Percentiles rank a stretch among this genome's conserved stretches.
These are phyloP conservation scores for Sporothrix sp. DNA, from an alignment of 2,329 filamentous ascomycete species.

Conservation along the genomic window DNA sequence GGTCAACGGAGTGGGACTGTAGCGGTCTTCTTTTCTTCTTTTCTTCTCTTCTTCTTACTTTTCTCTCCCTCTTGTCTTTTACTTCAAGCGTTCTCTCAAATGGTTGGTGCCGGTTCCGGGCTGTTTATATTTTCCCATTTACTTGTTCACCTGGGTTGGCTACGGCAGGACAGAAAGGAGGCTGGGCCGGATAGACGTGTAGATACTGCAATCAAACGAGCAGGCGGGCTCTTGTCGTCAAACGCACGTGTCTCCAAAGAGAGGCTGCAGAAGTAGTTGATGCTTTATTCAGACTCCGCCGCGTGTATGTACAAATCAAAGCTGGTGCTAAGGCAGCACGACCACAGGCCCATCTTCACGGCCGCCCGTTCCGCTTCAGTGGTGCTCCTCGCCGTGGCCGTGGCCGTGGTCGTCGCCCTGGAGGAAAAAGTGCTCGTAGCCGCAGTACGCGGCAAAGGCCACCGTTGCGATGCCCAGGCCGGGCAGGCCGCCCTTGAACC, in stretches of 20 bases:
- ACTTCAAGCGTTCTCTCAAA: too few relatives aligned
- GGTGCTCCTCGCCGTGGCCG: slow-evolving; percentile 45
- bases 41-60: slow-evolving; percentile 1
- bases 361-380: slow-evolving; percentile 31
- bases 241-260: too few relatives aligned
- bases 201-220: too few relatives aligned
- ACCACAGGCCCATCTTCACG: neutral
- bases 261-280: too few relatives aligned
- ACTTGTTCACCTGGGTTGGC: too few relatives aligned
- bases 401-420: slow-evolving; percentile 54
- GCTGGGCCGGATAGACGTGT: too few relatives aligned
- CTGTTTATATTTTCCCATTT: neutral
- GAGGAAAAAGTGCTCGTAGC: slow-evolving; percentile 80
- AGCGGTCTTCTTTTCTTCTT: neutral
- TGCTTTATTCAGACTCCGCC: too few relatives aligned
- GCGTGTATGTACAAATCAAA: too few relatives aligned
- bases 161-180: too few relatives aligned
- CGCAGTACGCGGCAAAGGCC: slow-evolving; percentile 82
- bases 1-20: slow-evolving; percentile 34
- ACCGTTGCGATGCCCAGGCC: slow-evolving; percentile 88
- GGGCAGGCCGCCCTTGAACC: slow-evolving; percentile 78
- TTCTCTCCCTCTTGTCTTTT: neutral
- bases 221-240: too few relatives aligned
- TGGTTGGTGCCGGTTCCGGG: too few relatives aligned
- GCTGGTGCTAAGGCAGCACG: neutral